Conservation (phyloP, 176 grass and related monocot genomes). For the Poa annua region DNA sequence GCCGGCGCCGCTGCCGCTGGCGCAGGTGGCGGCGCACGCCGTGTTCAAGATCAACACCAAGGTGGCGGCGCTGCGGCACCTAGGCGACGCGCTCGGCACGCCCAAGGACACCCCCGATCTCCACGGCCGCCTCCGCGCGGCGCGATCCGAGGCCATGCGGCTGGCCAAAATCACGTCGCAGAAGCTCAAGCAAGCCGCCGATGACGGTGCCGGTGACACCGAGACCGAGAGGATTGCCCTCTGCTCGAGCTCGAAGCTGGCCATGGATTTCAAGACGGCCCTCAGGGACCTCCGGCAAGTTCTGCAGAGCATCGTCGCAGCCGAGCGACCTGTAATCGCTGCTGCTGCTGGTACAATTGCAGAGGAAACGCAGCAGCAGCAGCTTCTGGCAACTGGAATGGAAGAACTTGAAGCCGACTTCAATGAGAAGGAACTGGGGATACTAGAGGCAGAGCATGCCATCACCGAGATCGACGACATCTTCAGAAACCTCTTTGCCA, state of each 20-base stretch:
- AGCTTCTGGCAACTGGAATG: constrained; percentile 28
- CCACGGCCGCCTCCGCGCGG: constrained; percentile 53
- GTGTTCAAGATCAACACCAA: constrained; percentile 85
- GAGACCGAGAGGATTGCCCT: constrained; percentile 8
- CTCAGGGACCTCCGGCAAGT: constrained; percentile 60
- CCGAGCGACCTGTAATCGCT: constrained; percentile 38
- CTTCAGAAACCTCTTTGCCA: constrained; percentile 48
- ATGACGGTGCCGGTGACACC: constrained; percentile 31
- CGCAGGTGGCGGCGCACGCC: constrained; percentile 48
- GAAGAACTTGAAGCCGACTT: constrained; percentile 53
- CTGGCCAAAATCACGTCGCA: constrained; percentile 60
- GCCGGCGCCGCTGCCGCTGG: constrained; percentile 16
- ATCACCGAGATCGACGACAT: constrained; percentile 67
- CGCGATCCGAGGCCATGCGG: constrained; percentile 48
- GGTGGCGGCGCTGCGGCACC: constrained; percentile 56
- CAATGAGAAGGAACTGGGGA: constrained; percentile 66
- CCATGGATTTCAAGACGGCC: constrained; percentile 58
- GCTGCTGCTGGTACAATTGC: not conserved
- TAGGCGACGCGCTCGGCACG: constrained; percentile 55
- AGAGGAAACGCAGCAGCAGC: constrained; percentile 37
- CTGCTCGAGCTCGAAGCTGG: constrained; percentile 56
- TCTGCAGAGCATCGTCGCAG: constrained; percentile 37
- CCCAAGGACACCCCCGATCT: constrained; percentile 54
- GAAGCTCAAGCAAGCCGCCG: constrained; percentile 31
- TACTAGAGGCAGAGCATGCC: constrained; percentile 58